Evolutionary conservation across 208 protist species (phyloP), one percentile per base, ranked within the genome.

Genomic region (Leishmania amazonensis): DNA sequence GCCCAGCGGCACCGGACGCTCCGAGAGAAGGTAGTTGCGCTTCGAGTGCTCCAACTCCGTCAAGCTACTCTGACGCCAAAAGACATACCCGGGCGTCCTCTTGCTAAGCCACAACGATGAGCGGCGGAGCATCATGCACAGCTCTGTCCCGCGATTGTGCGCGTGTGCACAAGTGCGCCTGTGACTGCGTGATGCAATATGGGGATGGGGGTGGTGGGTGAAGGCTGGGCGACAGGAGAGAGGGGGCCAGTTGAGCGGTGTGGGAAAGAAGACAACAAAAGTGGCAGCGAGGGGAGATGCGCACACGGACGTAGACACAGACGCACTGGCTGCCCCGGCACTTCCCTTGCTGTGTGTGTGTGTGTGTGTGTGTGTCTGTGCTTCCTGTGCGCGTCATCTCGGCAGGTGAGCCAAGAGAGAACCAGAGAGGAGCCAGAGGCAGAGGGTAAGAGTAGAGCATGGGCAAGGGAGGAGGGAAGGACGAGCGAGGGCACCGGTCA

Each of bases 71-170:
- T 97, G 91, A 5, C 95, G 92, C 95, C 95, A 98, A 64, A 98
- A 98, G 49, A 98, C 95, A 80, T 98, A 97, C 13, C 95, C 95
- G 15, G 92, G 90, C 7, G 94, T 95, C 65, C 94, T 93, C 85
- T 93, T 97, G 58, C 85, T 91, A 40, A 83, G 82, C 74, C 28
- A 58, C 6, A 31, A 64, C 1, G 75, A 8, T 1, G 83, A 75
- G 3, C 71, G 45, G 31, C 70, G 85, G 31, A 95, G 68, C 91
- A 95, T 95, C 28, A 35, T 54, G 74, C 35, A 60, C 24, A 60
- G 49, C 49, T n/a, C 68, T 40, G 35, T 47, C 68, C 28, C 19
- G 42, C 31, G 40, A n/a, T 28, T 49, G 68, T 73, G 38, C 68
- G 68, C 28, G 68, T 71, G 65, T 42, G 65, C 35, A 24, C 13